Evolutionary conservation across 2,329 filamentous ascomycete species (phyloP), one percentile per base, ranked within the genome.

Genomic region (Pyrenophora seminiperda): DNA sequence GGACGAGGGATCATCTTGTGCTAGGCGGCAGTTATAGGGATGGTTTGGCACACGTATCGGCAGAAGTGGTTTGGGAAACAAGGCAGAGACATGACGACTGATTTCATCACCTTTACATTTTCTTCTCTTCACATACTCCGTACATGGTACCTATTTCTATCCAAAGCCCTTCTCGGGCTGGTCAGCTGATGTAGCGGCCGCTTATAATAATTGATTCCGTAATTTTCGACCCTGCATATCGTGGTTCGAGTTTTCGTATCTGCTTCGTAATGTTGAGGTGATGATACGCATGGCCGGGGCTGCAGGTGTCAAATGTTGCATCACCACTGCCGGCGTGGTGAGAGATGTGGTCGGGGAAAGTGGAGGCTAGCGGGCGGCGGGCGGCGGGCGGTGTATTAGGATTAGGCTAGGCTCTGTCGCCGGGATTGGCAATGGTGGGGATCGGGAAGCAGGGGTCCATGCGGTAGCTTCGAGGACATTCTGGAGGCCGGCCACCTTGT

Each of bases 401-500:
- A 17, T 18, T 14, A 33, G 19, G 33, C 34, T 31, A 39, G 40
- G 30, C 33, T 33, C n/a, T 38, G 20, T 42, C 32, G 27, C 33
- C 38, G 34, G 40, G 27, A 45, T 46, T 37, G 14, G 40, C 45
- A 22, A 31, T 47, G 29, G 47, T 43, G 47, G 43, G 38, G 49
- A 45, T 44, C 29, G 42, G 43, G 49, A 46, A 42, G 52, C 52
- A 58, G 52, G 57, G 57, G 46, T 42, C 37, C 38, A 22, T 13
- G 24, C 24, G 13, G 44, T 47, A 59, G 37, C 24, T 61, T 57
- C 56, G 54, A 57, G 56, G 52, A 41, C 49, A 42, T 61, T 61
- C 58, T 58, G 49, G 53, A 51, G 41, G 49, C 33, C 41, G 45
- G 46, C 49, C 50, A 54, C 49, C 47, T 3, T 56, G 43, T 50